Percentiles rank a stretch among this genome's conserved stretches.
Evolutionary conservation across 768 basidiomycete species (phyloP).

Genomic region (Myochromella boudieri): DNA sequence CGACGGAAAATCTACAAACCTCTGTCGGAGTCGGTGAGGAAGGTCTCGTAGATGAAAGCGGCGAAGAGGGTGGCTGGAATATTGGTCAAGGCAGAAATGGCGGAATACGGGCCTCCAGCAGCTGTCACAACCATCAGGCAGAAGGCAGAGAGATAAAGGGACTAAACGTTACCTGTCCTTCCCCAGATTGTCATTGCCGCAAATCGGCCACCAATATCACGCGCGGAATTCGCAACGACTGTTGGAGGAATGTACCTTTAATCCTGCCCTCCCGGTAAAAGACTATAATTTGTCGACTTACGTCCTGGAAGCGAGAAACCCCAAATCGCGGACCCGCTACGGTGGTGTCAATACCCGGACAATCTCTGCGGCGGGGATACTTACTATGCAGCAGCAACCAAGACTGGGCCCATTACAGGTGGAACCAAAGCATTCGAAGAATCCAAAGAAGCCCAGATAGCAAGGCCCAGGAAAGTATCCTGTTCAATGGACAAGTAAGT

Average conservation of each 20-base stretch:
- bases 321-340: slow-evolving; percentile 61
- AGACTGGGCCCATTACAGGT: slow-evolving; percentile 49
- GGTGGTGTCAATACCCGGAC: not conserved
- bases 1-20: slow-evolving; percentile 34
- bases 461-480: slow-evolving; percentile 49
- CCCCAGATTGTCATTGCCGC: slow-evolving; percentile 65
- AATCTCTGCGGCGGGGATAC: slow-evolving; percentile 18
- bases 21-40: slow-evolving; percentile 59
- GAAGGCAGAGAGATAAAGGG: not conserved
- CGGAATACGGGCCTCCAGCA: slow-evolving; percentile 55
- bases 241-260: not conserved
- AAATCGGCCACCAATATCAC: slow-evolving; percentile 67
- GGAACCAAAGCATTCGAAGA: slow-evolving; percentile 60
- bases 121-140: slow-evolving; percentile 28
- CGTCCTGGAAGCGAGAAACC: slow-evolving; percentile 53
- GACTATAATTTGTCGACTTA: slow-evolving; percentile 23
- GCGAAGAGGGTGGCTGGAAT: slow-evolving; percentile 63
- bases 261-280: too few species aligned
- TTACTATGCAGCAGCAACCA: slow-evolving; percentile 61
- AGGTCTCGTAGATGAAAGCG: slow-evolving; percentile 51
- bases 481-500: slow-evolving; percentile 12
- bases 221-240: slow-evolving; percentile 67
- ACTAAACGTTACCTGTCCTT: slow-evolving; percentile 27
- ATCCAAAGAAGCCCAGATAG: slow-evolving; percentile 54
- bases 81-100: slow-evolving; percentile 63